These are phyloP conservation scores for Crithidia mellificae DNA, from an alignment of 208 protist genomes.

Conservation along the genomic window DNA sequence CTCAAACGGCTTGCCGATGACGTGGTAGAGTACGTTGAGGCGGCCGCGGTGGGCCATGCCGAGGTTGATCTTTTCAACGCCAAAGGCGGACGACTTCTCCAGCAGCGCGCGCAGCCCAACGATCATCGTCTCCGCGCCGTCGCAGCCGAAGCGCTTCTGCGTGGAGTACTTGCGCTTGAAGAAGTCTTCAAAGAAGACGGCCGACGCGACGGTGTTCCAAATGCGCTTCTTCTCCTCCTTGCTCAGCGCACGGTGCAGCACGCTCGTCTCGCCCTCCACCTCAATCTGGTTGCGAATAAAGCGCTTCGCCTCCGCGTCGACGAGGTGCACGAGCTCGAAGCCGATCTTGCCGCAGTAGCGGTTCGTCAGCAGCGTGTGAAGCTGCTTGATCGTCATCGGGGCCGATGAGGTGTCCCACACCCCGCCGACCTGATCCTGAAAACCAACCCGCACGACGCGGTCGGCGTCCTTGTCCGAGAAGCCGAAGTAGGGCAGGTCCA, in stretches of 20 bases:
- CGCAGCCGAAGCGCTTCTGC: conserved; percentile 97
- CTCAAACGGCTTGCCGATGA: conserved; percentile 96
- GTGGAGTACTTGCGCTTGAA: conserved; percentile 94
- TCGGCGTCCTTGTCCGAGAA: conserved; percentile 71
- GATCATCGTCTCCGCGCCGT: conserved; percentile 96
- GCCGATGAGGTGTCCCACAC: conserved; percentile 62
- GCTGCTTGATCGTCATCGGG: conserved; percentile 76
- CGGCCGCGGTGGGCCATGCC: conserved; percentile 99
- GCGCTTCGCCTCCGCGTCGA: conserved; percentile 78
- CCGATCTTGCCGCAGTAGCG: conserved; percentile 92
- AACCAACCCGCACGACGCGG: conserved; percentile 79
- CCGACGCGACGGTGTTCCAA: conserved; percentile 90
- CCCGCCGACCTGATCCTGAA: conserved; percentile 73
- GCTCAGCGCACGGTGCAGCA: conserved; percentile 52
- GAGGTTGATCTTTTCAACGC: conserved; percentile 94
- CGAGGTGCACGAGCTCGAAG: conserved; percentile 96
- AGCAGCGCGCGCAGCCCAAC: conserved; percentile 94
- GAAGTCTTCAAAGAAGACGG: conserved; percentile 96
- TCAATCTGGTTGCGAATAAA: conserved; percentile 94
- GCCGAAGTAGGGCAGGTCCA: conserved; percentile 85
- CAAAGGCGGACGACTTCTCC: conserved; percentile 78
- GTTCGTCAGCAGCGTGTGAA: conserved; percentile 77
- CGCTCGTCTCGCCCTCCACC: conserved; percentile 45
- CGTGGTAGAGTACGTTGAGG: conserved; percentile 97
- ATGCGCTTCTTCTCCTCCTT: conserved; percentile 86